Base-by-base conservation (phyloP, 371 early-diverging fungal genomes). In the Coemansia sp. region DNA sequence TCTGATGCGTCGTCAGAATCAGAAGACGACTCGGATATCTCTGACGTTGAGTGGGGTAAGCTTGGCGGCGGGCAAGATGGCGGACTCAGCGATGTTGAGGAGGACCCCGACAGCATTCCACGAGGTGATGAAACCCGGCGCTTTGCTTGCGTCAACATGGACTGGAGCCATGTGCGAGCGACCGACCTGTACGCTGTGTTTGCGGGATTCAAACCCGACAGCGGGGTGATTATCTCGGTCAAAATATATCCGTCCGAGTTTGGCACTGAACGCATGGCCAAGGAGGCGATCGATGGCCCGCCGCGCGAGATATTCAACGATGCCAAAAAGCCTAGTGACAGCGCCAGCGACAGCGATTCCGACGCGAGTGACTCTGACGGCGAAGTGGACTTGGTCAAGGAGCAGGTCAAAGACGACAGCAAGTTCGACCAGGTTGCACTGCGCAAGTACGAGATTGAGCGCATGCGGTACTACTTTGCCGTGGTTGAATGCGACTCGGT, bases 161-260 rank as follows among this genome's bases (percentile, higher is more conserved):
- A 99, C 80, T 97, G 99, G 99, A 95, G 96, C 67, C 86, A 94
- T 52, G 82, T 95, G 55, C 89, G 84, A 67, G 89, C 96, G 0
- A 75, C 81, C 0, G 99, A 98, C 75, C 78, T 99, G 64, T 87
- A 87, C 65, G 90, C 92, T 55, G 90, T 94, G 0, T 87, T 98
- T 69, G 85, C 85, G 48, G 89, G 85, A 11, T 94, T 98, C 80
- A 92, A 89, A 63, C 92, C 94, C 1, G 83, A 85, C 40, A 80
- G 81, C 38, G 91, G 91, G 7, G 77, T 84, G 9, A 85, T 99
- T 40, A 68, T 85, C 5, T 84, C 87, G 0, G 94, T 98, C 32
- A 80, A 80, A 13, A 89, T 99, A 30, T 98, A 95, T 70, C 92
- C 94, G 38, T 96, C 97, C 4, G 93, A 95, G 65, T 96, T 98